These are phyloP conservation scores for Lachancea waltii DNA, from an alignment of 805 yeast species.

Conservation along the genomic window DNA sequence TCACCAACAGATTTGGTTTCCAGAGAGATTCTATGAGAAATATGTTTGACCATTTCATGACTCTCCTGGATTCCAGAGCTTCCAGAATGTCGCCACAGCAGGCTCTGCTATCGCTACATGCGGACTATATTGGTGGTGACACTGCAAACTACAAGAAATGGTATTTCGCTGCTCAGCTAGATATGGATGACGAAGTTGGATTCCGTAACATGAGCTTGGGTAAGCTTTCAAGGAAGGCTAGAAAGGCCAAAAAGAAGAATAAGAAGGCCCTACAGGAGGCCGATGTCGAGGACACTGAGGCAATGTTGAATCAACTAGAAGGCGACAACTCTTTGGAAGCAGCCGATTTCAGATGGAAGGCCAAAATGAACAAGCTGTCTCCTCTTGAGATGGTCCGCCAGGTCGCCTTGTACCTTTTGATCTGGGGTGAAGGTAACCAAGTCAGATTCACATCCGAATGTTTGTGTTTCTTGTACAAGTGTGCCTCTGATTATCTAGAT, in stretches of 20 bases:
- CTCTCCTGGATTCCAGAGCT: constrained; percentile 72
- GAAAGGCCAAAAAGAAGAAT: constrained; percentile 74
- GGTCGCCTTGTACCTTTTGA: constrained; percentile 62
- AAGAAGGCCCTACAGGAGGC: constrained; percentile 64
- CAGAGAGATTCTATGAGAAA: constrained; percentile 92
- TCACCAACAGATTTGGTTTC: constrained; percentile 79
- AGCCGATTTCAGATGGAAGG: constrained; percentile 76
- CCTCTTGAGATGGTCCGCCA: constrained; percentile 81
- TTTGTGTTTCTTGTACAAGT: constrained; percentile 82
- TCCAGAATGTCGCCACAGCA: constrained; percentile 88
- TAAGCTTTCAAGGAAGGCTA: constrained; percentile 68
- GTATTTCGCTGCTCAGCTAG: constrained; percentile 85
- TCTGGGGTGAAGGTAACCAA: constrained; percentile 92
- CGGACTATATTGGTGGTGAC: constrained; percentile 86
- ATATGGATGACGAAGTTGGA: constrained; percentile 78
- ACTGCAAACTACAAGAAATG: constrained; percentile 79
- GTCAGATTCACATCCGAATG: constrained; percentile 87
- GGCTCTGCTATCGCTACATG: constrained; percentile 74
- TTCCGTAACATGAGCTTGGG: constrained; percentile 76
- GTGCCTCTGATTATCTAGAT: constrained; percentile 82
- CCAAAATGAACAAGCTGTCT: constrained; percentile 62
- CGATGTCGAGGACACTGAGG: constrained; percentile 57
- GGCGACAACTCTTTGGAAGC: constrained; percentile 84
- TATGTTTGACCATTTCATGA: constrained; percentile 84
- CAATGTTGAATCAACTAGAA: constrained; percentile 56